Evolutionary conservation across 2,329 filamentous ascomycete genomes (phyloP).

Genomic region (Aspergillus tamarii): DNA sequence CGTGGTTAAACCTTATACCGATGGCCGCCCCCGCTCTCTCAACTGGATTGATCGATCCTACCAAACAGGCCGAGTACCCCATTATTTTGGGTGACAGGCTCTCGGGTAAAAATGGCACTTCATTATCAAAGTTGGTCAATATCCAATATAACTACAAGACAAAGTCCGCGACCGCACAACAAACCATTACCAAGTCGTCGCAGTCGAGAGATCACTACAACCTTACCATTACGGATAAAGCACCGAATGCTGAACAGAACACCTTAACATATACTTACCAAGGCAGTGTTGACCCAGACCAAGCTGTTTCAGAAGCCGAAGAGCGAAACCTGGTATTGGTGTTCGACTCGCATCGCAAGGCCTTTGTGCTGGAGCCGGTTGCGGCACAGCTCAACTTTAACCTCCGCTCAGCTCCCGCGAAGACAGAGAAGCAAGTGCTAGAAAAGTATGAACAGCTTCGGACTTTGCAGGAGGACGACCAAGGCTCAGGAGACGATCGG

Average conservation of each 20-base stretch:
- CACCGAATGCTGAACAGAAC: constrained; percentile 41
- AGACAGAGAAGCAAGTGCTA: constrained; percentile 66
- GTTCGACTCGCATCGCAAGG: constrained; percentile 74
- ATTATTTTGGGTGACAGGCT: constrained; percentile 50
- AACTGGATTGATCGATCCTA: constrained; percentile 45
- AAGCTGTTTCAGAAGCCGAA: constrained; percentile 30
- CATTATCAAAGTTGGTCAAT: constrained; percentile 37
- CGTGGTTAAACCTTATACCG: constrained; percentile 13
- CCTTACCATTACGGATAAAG: constrained; percentile 47
- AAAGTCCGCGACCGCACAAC: constrained; percentile 43
- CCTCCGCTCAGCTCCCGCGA: constrained; percentile 69
- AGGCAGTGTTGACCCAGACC: constrained; percentile 44
- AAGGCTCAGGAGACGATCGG: constrained; percentile 37
- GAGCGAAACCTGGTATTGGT: constrained; percentile 59
- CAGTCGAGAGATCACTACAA: constrained; percentile 42
- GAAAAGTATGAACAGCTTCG: constrained; percentile 69
- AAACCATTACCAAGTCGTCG: constrained; percentile 40
- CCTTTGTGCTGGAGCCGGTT: constrained; percentile 79
- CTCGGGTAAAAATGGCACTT: constrained; percentile 30
- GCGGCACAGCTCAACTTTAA: constrained; percentile 89
- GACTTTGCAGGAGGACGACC: constrained; percentile 41
- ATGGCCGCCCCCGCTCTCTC: constrained; percentile 40
- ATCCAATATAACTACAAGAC: constrained; percentile 52
- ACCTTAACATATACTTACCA: constrained; percentile 44
- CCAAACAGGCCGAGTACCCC: constrained; percentile 50